A percentile compares a stretch with the other conserved stretches of the same genome.
Evolutionary conservation across 2,329 filamentous ascomycete genomes (phyloP).

Genomic region (Magnaporthales sp.): DNA sequence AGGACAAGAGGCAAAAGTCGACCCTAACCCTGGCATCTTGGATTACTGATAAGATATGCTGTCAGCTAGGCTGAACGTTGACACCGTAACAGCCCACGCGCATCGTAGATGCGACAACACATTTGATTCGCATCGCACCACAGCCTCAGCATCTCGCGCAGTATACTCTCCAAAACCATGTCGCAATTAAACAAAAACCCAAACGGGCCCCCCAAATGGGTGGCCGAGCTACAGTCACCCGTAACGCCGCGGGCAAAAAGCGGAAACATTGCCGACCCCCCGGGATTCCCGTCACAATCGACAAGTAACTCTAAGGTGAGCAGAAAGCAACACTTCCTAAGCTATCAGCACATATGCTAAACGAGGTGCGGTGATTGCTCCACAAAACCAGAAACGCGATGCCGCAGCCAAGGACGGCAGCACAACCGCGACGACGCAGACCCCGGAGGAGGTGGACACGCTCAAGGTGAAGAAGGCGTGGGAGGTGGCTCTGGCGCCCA

Average conservation of each 20-base stretch:
- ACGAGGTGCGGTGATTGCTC: not conserved
- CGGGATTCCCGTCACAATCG: constrained; percentile 61
- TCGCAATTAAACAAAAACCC: constrained; percentile 14
- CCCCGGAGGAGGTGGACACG: constrained; percentile 81
- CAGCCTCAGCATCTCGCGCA: not conserved
- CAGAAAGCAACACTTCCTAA: constrained; percentile 1
- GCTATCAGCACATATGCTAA: not conserved
- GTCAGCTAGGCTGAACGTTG: not conserved
- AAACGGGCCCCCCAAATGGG: constrained; percentile 61
- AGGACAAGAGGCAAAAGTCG: not conserved
- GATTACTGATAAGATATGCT: not conserved
- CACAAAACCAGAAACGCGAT: constrained; percentile 35
- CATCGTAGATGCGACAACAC: not conserved
- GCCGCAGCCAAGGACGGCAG: constrained; percentile 29
- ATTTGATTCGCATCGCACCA: not conserved
- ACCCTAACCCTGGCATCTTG: not conserved
- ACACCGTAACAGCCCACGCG: not conserved
- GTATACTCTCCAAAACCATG: constrained; percentile 11
- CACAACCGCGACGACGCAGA: constrained; percentile 43
- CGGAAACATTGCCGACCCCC: constrained; percentile 69
- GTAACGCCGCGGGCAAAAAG: constrained; percentile 59
- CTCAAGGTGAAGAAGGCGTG: constrained; percentile 98
- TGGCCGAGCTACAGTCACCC: constrained; percentile 66
- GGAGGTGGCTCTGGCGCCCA: constrained; percentile 89
- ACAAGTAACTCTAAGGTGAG: constrained; percentile 47